A percentile compares a stretch with the other conserved stretches of the same genome.
Evolutionary conservation across 1,139 yeast genomes (phyloP).

Genomic region (Yamadazyma atmosphaerica): DNA sequence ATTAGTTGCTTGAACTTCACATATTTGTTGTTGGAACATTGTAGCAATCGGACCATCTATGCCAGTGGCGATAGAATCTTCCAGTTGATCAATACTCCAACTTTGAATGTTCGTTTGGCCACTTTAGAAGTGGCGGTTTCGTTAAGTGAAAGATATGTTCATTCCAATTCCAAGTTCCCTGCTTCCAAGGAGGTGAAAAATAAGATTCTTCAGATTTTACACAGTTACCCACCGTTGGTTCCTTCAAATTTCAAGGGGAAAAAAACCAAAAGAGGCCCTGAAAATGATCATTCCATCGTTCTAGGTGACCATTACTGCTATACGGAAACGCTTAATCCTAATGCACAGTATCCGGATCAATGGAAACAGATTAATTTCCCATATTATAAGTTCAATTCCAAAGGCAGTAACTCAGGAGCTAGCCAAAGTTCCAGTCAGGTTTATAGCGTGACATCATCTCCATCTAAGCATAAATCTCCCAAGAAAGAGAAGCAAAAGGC

Average conservation of each 20-base stretch:
- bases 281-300: constrained; percentile 22
- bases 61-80: constrained; percentile 65
- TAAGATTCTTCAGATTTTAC: constrained; percentile 52
- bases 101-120: constrained; percentile 58
- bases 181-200: constrained; percentile 45
- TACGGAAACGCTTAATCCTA: constrained; percentile 51
- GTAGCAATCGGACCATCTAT: constrained; percentile 68
- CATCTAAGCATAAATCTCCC: constrained; percentile 8
- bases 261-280: constrained; percentile 18
- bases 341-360: constrained; percentile 50
- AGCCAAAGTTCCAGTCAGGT: background rate
- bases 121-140: constrained; percentile 66
- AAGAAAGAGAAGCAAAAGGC: constrained; percentile 8
- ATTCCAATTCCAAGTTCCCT: constrained; percentile 40
- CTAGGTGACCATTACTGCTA: constrained; percentile 54
- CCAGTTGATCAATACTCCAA: constrained; percentile 58
- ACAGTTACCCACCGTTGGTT: constrained; percentile 52
- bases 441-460: constrained; percentile 5
- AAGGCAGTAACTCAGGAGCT: background rate
- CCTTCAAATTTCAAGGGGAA: constrained; percentile 41
- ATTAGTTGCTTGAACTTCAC: constrained; percentile 62
- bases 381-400: constrained; percentile 38
- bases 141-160: constrained; percentile 58
- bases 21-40: constrained; percentile 63
- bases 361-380: constrained; percentile 61